phyloP scores from a whole-genome alignment of 441 rosid genomes.

The Manihot esculenta region DNA sequence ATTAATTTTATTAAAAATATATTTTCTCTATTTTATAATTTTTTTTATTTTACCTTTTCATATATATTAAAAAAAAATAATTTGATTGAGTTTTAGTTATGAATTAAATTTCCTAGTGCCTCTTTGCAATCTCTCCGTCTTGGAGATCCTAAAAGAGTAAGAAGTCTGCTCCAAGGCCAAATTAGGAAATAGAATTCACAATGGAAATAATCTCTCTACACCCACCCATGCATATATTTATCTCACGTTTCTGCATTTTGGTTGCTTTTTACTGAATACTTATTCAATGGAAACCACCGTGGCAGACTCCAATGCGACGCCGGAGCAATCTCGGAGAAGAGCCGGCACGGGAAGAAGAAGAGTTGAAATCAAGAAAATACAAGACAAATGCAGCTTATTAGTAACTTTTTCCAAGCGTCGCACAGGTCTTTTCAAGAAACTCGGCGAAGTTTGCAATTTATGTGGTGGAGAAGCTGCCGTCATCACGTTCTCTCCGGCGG shows the following conservation, averaged over 20 bases:
- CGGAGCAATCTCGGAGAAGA: not conserved
- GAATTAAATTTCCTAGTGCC: no score
- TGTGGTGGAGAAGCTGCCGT: not conserved
- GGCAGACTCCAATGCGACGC: not conserved
- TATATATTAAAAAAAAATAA: no score
- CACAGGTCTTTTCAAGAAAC: not conserved
- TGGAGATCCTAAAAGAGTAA: no score
- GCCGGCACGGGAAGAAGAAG: constrained; percentile 3
- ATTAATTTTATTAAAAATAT: no score
- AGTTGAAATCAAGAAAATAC: constrained; percentile 5
- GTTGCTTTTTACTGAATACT: not conserved
- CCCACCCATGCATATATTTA: not conserved
- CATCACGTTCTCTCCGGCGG: constrained; percentile 5
- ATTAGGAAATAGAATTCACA: not conserved
- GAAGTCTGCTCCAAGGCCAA: not conserved
- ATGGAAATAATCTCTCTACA: not conserved
- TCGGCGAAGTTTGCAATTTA: not conserved
- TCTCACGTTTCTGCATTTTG: not conserved
- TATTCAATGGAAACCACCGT: not conserved
- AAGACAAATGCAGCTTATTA: not conserved
- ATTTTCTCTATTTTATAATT: no score
- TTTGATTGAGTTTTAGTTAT: no score
- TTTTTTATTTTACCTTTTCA: no score
- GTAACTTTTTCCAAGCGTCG: constrained; percentile 9
- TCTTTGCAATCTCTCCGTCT: no score